A percentile compares a stretch with the other conserved stretches of the same genome.
phyloP scores from a whole-genome alignment of 306 rosid species.

The Vigna nakashimae region DNA sequence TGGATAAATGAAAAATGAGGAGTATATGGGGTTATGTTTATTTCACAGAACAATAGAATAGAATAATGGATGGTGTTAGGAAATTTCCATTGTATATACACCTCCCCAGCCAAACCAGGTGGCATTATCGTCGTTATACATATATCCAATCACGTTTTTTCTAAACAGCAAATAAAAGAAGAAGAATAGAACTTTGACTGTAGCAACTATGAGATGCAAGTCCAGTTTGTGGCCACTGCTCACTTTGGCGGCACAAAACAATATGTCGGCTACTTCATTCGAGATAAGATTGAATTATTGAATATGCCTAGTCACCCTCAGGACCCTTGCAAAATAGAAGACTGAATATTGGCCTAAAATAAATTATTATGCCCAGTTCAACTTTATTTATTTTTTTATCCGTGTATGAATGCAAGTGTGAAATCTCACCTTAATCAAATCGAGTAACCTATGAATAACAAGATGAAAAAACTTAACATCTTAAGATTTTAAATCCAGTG shows the following conservation, averaged over 20 bases:
- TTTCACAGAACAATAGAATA: too few species aligned
- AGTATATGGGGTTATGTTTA: not conserved
- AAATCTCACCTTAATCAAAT: too few species aligned
- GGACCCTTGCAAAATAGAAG: too few species aligned
- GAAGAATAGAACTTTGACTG: not conserved
- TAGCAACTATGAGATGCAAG: constrained; percentile 12
- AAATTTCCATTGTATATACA: not conserved
- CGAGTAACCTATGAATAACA: too few species aligned
- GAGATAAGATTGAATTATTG: constrained; percentile 21
- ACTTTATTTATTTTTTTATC: not conserved
- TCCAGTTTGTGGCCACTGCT: constrained; percentile 11
- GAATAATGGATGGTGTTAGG: not conserved
- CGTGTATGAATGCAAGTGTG: too few species aligned
- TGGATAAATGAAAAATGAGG: not conserved
- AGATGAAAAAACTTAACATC: too few species aligned
- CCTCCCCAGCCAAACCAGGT: not conserved
- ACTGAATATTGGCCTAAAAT: too few species aligned
- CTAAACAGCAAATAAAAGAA: not conserved
- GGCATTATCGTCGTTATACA: constrained; percentile 25
- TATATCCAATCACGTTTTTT: constrained; percentile 30
- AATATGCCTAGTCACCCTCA: constrained; percentile 13
- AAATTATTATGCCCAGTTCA: not conserved
- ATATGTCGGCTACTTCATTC: constrained; percentile 28
- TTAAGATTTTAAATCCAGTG: too few species aligned
- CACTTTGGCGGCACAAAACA: constrained; percentile 13